A percentile compares a stretch with the other conserved stretches of the same genome.
Conservation (phyloP, 2,329 filamentous ascomycete species). For the Penicillium sp. region DNA sequence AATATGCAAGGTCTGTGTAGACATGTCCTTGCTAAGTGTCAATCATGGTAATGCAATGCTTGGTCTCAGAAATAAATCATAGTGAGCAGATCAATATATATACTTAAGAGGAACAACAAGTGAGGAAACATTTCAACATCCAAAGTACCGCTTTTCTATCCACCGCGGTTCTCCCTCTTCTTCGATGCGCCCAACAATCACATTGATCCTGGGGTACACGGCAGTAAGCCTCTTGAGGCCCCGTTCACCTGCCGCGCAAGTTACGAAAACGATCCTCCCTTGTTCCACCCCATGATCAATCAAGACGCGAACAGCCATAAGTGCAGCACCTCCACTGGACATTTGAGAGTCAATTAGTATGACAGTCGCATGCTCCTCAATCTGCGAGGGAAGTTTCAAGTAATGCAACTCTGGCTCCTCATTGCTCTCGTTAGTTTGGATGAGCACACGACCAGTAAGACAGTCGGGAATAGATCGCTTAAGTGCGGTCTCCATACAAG, state of each 20-base stretch:
- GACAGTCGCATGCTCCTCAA: slow-evolving; percentile 74
- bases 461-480: slow-evolving; percentile 91
- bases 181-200: slow-evolving; percentile 80
- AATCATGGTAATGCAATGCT: not conserved
- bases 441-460: slow-evolving; percentile 81
- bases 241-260: slow-evolving; percentile 81
- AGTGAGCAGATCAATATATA: not conserved
- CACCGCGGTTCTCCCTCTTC: slow-evolving; percentile 81
- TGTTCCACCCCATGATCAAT: slow-evolving; percentile 88
- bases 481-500: slow-evolving; percentile 81
- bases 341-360: slow-evolving; percentile 91
- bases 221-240: slow-evolving; percentile 82
- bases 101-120: not conserved
- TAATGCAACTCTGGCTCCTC: slow-evolving; percentile 94
- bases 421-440: slow-evolving; percentile 81
- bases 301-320: slow-evolving; percentile 96
- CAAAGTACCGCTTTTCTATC: slow-evolving; percentile 86
- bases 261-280: slow-evolving; percentile 85
- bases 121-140: slow-evolving; percentile 59
- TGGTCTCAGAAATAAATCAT: not conserved
- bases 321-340: slow-evolving; percentile 77
- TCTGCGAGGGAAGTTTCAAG: slow-evolving; percentile 72
- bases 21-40: not conserved
- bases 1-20: not conserved
- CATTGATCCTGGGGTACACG: slow-evolving; percentile 82